Evolutionary conservation across 2,329 filamentous ascomycete genomes (phyloP).

Genomic region (Kalmusia sp.): DNA sequence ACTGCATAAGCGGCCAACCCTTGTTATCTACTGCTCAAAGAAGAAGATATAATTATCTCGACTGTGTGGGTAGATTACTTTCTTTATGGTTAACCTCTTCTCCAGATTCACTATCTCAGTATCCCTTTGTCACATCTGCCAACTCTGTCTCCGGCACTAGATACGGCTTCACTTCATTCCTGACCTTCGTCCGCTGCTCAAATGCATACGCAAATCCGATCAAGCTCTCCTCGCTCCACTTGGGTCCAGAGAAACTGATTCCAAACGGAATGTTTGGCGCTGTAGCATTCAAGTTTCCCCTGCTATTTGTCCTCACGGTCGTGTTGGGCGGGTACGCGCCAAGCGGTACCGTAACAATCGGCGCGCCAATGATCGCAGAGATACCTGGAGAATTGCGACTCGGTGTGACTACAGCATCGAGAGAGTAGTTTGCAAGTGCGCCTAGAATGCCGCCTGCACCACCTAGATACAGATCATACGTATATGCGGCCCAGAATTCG

Average conservation of each 20-base stretch:
- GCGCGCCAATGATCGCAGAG: conserved; percentile 64
- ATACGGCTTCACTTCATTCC: conserved; percentile 57
- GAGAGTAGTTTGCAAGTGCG: conserved; percentile 61
- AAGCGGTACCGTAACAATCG: conserved; percentile 69
- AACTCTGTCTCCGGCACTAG: conserved; percentile 58
- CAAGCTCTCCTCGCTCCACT: conserved; percentile 67
- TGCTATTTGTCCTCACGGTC: conserved; percentile 52
- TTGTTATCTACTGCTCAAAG: too few relatives aligned
- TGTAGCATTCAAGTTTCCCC: conserved; percentile 60
- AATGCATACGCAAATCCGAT: conserved; percentile 73
- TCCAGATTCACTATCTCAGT: too few relatives aligned
- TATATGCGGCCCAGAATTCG: conserved; percentile 64
- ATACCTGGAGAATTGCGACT: conserved; percentile 57
- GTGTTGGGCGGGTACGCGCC: conserved; percentile 62
- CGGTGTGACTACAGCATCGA: conserved; percentile 69
- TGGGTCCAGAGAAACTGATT: conserved; percentile 66
- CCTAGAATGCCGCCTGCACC: conserved; percentile 68
- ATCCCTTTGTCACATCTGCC: conserved; percentile 47
- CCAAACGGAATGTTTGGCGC: conserved; percentile 68
- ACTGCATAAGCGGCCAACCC: too few relatives aligned
- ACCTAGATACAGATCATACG: conserved; percentile 60
- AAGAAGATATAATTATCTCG: too few relatives aligned
- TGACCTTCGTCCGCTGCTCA: conserved; percentile 65
- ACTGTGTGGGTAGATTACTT: too few relatives aligned
- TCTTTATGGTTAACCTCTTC: too few relatives aligned